Conservation (phyloP, 352 stramenopile species). For the Phytophthora brassicae region DNA sequence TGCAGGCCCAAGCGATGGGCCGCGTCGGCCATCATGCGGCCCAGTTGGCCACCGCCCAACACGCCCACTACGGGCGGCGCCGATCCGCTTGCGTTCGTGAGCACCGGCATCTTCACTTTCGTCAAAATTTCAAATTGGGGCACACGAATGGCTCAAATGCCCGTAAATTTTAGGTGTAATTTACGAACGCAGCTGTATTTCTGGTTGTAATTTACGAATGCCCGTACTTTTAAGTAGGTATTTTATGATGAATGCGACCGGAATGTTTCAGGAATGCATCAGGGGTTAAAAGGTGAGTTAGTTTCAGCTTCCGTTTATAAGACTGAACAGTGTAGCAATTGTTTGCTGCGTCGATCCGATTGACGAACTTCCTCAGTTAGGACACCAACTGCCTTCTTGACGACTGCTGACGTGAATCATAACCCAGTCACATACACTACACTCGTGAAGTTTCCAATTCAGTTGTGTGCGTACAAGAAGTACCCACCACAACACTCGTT, state of each 20-base stretch:
- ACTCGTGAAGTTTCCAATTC: neutral
- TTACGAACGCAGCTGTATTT: too few relatives aligned
- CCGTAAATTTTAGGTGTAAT: too few relatives aligned
- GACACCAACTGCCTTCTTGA: neutral
- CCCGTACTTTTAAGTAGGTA: too few relatives aligned
- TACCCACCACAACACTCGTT: neutral
- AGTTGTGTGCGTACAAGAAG: neutral
- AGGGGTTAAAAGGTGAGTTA: too few relatives aligned
- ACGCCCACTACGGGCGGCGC: conserved; percentile 82
- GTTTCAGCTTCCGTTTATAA: too few relatives aligned
- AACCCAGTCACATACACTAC: neutral
- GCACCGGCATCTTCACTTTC: conserved; percentile 46
- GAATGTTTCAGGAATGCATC: too few relatives aligned
- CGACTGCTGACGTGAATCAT: neutral
- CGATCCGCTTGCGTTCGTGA: conserved; percentile 35
- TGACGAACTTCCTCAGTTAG: neutral
- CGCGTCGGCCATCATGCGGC: conserved; percentile 98
- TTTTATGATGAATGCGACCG: too few relatives aligned
- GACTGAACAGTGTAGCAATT: too few relatives aligned
- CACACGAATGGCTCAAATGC: conserved; percentile 1
- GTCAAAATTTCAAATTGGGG: neutral
- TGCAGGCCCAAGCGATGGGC: conserved; percentile 93
- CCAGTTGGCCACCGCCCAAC: conserved; percentile 96
- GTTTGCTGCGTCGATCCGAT: too few relatives aligned
- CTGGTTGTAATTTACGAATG: too few relatives aligned